Percentiles rank a stretch among this genome's conserved stretches.
phyloP scores from a whole-genome alignment of 2,329 filamentous ascomycete genomes.

The Venturia oleaginea region DNA sequence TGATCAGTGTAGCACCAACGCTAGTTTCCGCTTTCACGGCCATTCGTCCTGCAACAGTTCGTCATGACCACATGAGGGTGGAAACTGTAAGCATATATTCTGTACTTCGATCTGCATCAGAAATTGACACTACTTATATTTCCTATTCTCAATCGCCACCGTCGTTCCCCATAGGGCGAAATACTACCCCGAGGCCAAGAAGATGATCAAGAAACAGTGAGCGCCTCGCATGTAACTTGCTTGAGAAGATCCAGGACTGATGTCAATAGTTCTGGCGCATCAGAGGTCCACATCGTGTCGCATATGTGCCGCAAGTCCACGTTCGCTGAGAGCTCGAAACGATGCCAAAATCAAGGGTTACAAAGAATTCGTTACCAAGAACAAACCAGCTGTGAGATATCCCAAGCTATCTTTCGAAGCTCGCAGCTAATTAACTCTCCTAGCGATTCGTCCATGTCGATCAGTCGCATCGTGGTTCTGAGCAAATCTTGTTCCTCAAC shows the following conservation, averaged over 20 bases:
- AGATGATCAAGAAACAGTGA: neutral
- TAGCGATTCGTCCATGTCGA: conserved; percentile 12
- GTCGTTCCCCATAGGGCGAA: no score
- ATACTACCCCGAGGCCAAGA: neutral
- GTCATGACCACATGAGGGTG: no score
- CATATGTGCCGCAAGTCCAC: conserved; percentile 14
- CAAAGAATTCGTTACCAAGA: neutral
- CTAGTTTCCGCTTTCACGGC: no score
- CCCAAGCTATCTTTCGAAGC: no score
- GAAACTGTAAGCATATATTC: neutral
- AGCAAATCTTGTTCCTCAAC: conserved; percentile 3
- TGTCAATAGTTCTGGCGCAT: conserved; percentile 15
- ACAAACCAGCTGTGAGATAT: neutral
- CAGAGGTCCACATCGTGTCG: conserved; percentile 14
- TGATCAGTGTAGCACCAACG: no score
- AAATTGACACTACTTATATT: neutral
- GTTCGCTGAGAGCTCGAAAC: neutral
- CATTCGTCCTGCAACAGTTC: no score
- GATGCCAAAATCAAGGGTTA: neutral
- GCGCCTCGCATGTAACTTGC: neutral
- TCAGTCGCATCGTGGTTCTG: conserved; percentile 7
- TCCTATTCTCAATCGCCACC: neutral
- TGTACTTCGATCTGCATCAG: neutral
- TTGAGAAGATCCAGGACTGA: neutral
- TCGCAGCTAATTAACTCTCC: neutral